Evolutionary conservation across 139 green algal species (phyloP), one percentile per base, ranked within the genome.

Genomic region (Volvox africanus): DNA sequence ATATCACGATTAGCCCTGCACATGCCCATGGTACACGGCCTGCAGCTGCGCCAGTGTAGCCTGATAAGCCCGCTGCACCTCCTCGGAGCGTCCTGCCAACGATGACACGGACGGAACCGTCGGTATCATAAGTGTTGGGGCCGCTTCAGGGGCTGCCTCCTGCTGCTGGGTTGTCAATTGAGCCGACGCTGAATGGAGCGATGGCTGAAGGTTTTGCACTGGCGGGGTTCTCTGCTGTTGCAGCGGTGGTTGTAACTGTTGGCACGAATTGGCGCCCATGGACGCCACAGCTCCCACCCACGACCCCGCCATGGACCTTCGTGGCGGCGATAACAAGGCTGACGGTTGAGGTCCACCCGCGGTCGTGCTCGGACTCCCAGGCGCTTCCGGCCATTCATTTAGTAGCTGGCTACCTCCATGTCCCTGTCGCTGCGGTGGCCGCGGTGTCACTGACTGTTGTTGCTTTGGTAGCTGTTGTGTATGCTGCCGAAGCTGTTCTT

Each of bases 51-150:
- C 78, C 17, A 65, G 21, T 36, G 78, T 84, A 3, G 78, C 78
- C 78, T 84, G 78, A 44, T 84, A 84, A 0, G 78, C 78, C 20
- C 78, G 78, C 78, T 68, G 78, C 37, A 84, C 78, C 78, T 84
- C 78, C 36, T 84, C 78, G 32, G 75, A 81, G 13, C 50, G 75
- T 26, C 75, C 75, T 20, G 75, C 30, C 13, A 35, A 21, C 11
- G 32, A 33, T 1, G 75, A 24, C 75, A 55, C 17, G 3, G 75
- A 33, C 17, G 33, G 33, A 55, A 55, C 14, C 1, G 75, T 17
- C 0, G 75, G 75, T 79, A 21, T 9, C 28, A 2, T 30, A 35
- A 21, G 1, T 79, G 71, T 30, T 79, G 21, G 26, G 14, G 71
- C 17, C 35, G 71, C 20, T 79, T 16, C 20, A 36, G 71, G 26